phyloP scores from a whole-genome alignment of 106 monocot genomes.

The Allium sativum region DNA sequence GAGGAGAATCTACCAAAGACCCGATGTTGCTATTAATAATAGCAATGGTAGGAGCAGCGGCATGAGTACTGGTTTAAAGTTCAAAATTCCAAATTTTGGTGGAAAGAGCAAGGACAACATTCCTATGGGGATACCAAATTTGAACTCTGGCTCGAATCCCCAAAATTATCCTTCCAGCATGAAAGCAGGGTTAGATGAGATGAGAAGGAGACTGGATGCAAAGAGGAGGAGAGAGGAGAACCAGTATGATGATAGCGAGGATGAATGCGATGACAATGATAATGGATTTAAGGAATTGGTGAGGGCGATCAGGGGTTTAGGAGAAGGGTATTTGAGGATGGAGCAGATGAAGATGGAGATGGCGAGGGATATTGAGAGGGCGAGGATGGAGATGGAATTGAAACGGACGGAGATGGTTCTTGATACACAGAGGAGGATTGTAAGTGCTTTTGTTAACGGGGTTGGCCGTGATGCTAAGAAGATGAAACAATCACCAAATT shows the following conservation, averaged over 20 bases:
- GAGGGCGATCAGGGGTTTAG: slow-evolving; percentile 47
- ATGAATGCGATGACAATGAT: slow-evolving; percentile 11
- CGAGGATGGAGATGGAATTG: slow-evolving; percentile 86
- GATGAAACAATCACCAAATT: slow-evolving; percentile 13
- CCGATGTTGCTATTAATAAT: background rate
- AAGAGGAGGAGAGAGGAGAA: slow-evolving; percentile 14
- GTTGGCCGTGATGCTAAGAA: slow-evolving; percentile 26
- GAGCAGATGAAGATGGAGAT: slow-evolving; percentile 97
- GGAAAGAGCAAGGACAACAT: slow-evolving; percentile 18
- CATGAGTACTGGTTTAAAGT: slow-evolving; percentile 16
- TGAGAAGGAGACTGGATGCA: slow-evolving; percentile 9
- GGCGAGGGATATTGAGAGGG: slow-evolving; percentile 68
- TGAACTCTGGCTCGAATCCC: background rate
- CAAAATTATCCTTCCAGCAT: background rate
- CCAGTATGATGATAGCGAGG: slow-evolving; percentile 13
- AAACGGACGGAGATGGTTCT: slow-evolving; percentile 78
- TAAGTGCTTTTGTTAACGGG: slow-evolving; percentile 45
- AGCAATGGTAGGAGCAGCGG: background rate
- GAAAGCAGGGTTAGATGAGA: slow-evolving; percentile 34
- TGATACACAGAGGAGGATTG: slow-evolving; percentile 53
- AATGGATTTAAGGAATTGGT: slow-evolving; percentile 31
- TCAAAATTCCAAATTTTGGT: slow-evolving; percentile 66
- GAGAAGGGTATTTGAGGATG: slow-evolving; percentile 78
- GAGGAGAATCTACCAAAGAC: background rate
- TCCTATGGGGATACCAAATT: slow-evolving; percentile 1